Evolutionary conservation across 2,329 filamentous ascomycete genomes (phyloP), one percentile per base, ranked within the genome.

Genomic region (Aspergillus quadrilineatus): DNA sequence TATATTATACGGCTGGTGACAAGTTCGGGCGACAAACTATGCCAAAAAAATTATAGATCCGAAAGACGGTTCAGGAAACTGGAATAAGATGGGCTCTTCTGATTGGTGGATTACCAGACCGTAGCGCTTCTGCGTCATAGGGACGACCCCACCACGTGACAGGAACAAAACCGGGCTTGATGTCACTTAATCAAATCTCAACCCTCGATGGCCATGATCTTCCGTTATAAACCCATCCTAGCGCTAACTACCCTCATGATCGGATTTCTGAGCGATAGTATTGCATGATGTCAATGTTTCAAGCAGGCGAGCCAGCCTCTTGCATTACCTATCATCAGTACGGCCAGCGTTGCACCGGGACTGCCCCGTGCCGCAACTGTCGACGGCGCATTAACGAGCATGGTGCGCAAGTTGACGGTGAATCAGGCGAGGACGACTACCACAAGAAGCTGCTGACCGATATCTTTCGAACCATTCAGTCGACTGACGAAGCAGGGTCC

Each of bases 391-490:
- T 50, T 14, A 22, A 14, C 6, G 46, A 22, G 32, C 46, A 49
- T 29, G 46, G 46, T 2, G 3, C 15, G 4, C 32, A 22, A 14
- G 15, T 34, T 9, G 46, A 39, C 46, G 34, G 34, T 3, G 44
- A 2, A 12, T 49, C 26, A 4, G 42, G 28, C 7, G 26, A 45
- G 2, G 8, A 43, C 7, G 61, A 64, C 44, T 65, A 69, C 43
- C 62, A 70, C 49, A 65, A 63, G n/a, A 60, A 67, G 29, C 59
- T 70, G 42, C 61, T 72, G 1, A 58, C 64, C 12, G 66, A 67
- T 51, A 55, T 72, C 12, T 63, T 71, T 49, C 53, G 58, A 37
- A 56, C 60, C n/a, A 66, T 73, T 15, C 63, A 65, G n/a, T 60
- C 56, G 2, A 62, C 58, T 8, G 58, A 65, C 17, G 42, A 65